Evolutionary conservation across 768 basidiomycete genomes (phyloP).

Genomic region (Phylloporus sp.): DNA sequence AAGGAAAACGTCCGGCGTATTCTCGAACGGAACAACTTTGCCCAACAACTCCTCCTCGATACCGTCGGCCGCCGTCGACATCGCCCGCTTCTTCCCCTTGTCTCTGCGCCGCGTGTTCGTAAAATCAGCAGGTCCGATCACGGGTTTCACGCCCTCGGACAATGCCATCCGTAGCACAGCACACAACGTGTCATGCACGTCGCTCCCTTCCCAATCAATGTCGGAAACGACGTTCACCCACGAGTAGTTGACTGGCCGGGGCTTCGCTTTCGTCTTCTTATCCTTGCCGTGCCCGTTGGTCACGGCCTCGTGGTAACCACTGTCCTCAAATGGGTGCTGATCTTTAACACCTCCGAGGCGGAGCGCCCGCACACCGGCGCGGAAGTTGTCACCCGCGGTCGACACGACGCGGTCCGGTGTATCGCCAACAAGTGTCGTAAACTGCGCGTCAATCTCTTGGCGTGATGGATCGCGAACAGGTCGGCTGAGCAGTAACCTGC

Average conservation of each 20-base stretch:
- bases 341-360: constrained; percentile 29
- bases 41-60: constrained; percentile 18
- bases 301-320: constrained; percentile 21
- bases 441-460: constrained; percentile 42
- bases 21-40: constrained; percentile 34
- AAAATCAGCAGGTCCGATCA: constrained; percentile 22
- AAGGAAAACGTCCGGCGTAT: constrained; percentile 29
- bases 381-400: constrained; percentile 66
- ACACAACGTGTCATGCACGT: constrained; percentile 52
- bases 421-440: constrained; percentile 80
- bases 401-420: constrained; percentile 59
- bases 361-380: constrained; percentile 64
- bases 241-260: constrained; percentile 60
- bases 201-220: constrained; percentile 78
- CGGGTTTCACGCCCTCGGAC: constrained; percentile 30
- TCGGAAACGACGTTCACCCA: constrained; percentile 82
- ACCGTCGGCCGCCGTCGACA: constrained; percentile 7
- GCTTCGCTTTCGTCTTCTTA: constrained; percentile 30
- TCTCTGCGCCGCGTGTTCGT: constrained; percentile 5
- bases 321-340: constrained; percentile 23
- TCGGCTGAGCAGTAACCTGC: constrained; percentile 52
- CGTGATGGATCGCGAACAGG: constrained; percentile 26
- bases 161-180: constrained; percentile 37
- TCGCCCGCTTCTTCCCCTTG: constrained; percentile 28
- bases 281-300: constrained; percentile 21